Percentiles rank a stretch among this genome's conserved stretches.
These are phyloP conservation scores for Agarophyton chilense DNA, from an alignment of 23 red algal species.

Conservation along the genomic window DNA sequence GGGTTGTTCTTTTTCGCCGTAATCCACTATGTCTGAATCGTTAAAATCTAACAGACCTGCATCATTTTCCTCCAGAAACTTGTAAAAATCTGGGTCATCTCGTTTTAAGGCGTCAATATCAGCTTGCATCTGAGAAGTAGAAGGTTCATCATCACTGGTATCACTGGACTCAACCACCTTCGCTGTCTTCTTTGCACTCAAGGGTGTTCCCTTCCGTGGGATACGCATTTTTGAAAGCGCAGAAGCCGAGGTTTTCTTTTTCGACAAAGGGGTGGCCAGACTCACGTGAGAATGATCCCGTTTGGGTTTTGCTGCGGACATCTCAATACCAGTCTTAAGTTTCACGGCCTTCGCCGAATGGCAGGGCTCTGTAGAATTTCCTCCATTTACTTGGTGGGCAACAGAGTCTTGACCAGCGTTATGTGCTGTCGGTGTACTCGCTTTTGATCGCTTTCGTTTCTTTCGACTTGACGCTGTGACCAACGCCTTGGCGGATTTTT, in stretches of 20 bases:
- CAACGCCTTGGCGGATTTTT: background rate
- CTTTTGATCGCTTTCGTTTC: background rate
- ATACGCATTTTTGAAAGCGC: background rate
- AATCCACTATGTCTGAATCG: background rate
- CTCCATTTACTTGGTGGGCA: background rate
- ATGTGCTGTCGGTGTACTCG: background rate
- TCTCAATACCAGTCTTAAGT: background rate
- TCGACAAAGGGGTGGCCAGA: background rate
- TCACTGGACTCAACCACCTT: background rate
- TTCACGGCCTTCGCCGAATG: background rate
- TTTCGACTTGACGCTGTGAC: background rate
- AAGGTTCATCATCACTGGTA: constrained; percentile 6
- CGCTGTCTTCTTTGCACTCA: constrained; percentile 1
- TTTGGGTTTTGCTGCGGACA: background rate
- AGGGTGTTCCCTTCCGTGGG: background rate
- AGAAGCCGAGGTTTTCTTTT: background rate
- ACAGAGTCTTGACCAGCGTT: background rate
- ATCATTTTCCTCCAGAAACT: constrained; percentile 74
- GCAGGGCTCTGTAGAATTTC: background rate
- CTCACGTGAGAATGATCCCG: background rate
- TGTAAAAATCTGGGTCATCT: constrained; percentile 75
- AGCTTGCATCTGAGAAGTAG: constrained; percentile 3
- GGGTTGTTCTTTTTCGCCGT: background rate
- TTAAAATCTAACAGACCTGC: constrained; percentile 61
- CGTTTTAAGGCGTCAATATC: constrained; percentile 67